Base-by-base conservation (phyloP, 352 stramenopile genomes). In the Phytophthora pinifolia region DNA sequence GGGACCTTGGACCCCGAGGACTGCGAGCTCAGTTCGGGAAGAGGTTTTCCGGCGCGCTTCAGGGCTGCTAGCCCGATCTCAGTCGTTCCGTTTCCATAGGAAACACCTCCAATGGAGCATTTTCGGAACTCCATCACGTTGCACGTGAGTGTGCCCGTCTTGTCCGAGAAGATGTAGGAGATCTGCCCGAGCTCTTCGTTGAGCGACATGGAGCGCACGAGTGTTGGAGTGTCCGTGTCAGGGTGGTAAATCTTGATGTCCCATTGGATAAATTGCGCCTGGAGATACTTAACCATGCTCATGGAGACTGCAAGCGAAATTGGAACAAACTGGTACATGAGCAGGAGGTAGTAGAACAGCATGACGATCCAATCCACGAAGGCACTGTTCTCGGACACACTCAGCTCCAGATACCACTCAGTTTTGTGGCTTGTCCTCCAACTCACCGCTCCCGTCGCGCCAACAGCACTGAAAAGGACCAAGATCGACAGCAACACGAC, bases 91-190 rank as follows among this genome's bases (percentile, higher is more conserved):
- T 79, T 74, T 31, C 91, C 91, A 49, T 97, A 98, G 1, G 88
- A 89, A 9, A 88, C 51, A 0, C 94, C 94, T 9, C 79, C 88
- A 43, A 98, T 92, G 1, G 88, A 94, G 53, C 92, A 97, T 51
- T 96, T 96, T 25, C 93, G 75, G 43, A 98, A 98, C 64, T 98
- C 86, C 97, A 99, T 99, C 6, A 99, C 79, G 72, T 99, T 99
- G 66, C 96, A 97, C 1, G 97, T 99, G 4, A 99, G 74, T n/a
- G 97, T 99, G n/a, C 97, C 97, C 2, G 97, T 99, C 62, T 99
- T 99, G 74, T 99, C 97, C 1, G 87, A 98, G 68, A 99, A 99
- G 6, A 99, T 93, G 59, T 99, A 98, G 25, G 96, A 89, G 41
- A 99, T 96, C 78, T 98, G 91, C 2, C 96, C 97, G 12, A 98